Base-by-base conservation (phyloP, 805 yeast species). In the Diddensiella santjacobensis region DNA sequence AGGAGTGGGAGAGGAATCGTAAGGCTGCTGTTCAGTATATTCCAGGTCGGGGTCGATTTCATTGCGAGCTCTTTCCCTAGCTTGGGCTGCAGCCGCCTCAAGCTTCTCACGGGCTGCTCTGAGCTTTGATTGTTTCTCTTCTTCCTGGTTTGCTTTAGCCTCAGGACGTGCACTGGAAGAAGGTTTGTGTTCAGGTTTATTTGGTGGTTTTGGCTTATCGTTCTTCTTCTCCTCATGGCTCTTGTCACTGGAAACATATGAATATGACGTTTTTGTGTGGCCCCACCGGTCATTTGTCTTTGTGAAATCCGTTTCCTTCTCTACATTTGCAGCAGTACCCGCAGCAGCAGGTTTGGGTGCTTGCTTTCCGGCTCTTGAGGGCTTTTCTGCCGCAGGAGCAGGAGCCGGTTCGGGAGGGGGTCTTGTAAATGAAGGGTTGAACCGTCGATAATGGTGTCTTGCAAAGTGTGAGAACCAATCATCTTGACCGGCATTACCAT, bases 191-290 rank as follows among this genome's bases (percentile, higher is more conserved):
- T 13, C 31, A n/a, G n/a, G n/a, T 13, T 26, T 26, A 26, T 26
- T 26, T n/a, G n/a, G n/a, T n/a, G n/a, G n/a, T n/a, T n/a, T n/a
- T n/a, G n/a, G n/a, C n/a, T n/a, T n/a, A n/a, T n/a, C n/a, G n/a
- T n/a, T n/a, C n/a, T n/a, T n/a, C n/a, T n/a, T n/a, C n/a, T n/a
- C 38, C 19, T 33, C 4, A 40, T 41, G n/a, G n/a, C n/a, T n/a
- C n/a, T n/a, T n/a, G n/a, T n/a, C n/a, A n/a, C n/a, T n/a, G 38
- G 48, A 23, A 11, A 45, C 49, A 20, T 30, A 45, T 8, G 49
- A 26, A 26, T 45, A 45, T 3, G 49, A 39, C 3, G 49, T 17
- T 4, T 41, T 20, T 4, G 40, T 15, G 13, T 20, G 17, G 5
- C 45, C 37, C 30, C 38, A 40, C 8, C 24, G 18, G n/a, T 29